phyloP scores from a whole-genome alignment of 208 protist species.

The Crithidia bombi region DNA sequence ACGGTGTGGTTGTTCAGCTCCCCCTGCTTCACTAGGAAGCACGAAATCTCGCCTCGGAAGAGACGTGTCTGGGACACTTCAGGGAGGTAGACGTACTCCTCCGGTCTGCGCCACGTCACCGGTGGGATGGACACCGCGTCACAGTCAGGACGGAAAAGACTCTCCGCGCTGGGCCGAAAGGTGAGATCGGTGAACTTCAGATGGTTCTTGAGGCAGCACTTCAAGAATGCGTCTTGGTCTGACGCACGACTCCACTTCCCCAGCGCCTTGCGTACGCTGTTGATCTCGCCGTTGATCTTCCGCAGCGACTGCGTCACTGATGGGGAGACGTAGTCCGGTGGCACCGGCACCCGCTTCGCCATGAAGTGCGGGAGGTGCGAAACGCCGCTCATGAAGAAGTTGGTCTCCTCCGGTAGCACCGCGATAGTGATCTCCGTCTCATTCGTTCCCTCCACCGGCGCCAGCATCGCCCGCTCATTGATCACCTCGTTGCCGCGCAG shows the following conservation, averaged over 20 bases:
- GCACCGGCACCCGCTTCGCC: constrained; percentile 47
- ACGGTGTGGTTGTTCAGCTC: constrained; percentile 72
- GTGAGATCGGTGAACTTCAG: constrained; percentile 57
- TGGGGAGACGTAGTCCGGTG: constrained; percentile 45
- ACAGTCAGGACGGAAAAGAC: constrained; percentile 34
- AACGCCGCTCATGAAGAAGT: constrained; percentile 47
- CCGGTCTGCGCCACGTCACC: constrained; percentile 52
- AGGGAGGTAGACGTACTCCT: constrained; percentile 47
- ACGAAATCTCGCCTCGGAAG: constrained; percentile 56
- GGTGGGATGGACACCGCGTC: constrained; percentile 36
- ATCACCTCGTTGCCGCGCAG: constrained; percentile 41
- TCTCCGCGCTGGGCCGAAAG: constrained; percentile 43
- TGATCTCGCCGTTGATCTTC: constrained; percentile 36
- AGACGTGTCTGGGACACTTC: constrained; percentile 46
- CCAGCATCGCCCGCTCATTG: constrained; percentile 40
- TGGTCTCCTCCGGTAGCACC: constrained; percentile 64
- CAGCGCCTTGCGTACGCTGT: constrained; percentile 32
- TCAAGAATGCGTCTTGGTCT: constrained; percentile 42
- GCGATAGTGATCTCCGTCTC: constrained; percentile 46
- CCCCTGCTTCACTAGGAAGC: constrained; percentile 59
- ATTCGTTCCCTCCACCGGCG: constrained; percentile 20
- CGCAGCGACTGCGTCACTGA: constrained; percentile 42
- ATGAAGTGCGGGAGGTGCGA: constrained; percentile 35
- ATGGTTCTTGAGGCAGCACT: constrained; percentile 46
- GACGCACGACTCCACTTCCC: constrained; percentile 43